Conservation (phyloP, 495 filamentous ascomycete species). For the Xanthoparmelia taractica region DNA sequence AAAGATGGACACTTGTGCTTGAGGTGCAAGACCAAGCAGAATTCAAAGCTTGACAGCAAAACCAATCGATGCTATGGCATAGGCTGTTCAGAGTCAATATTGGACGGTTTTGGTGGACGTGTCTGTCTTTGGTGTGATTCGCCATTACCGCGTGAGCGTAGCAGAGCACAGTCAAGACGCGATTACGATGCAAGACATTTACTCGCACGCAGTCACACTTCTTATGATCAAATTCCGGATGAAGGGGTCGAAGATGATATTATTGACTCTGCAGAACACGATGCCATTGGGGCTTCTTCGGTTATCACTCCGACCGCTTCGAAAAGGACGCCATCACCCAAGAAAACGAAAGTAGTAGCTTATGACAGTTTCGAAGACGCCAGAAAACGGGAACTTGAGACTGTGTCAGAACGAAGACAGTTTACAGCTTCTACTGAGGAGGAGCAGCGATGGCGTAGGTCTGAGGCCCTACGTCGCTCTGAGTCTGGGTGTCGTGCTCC, state of each 20-base stretch:
- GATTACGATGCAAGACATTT: slow-evolving; percentile 23
- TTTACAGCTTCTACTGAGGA: background rate
- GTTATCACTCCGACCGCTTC: background rate
- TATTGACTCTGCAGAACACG: slow-evolving; percentile 4
- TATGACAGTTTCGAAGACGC: background rate
- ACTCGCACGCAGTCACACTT: slow-evolving; percentile 19
- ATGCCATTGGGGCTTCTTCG: background rate
- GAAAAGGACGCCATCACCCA: background rate
- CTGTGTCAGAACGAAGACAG: background rate
- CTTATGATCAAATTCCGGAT: slow-evolving; percentile 12
- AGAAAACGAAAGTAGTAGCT: background rate
- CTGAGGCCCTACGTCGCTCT: background rate
- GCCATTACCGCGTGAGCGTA: slow-evolving; percentile 16
- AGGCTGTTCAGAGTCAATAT: slow-evolving; percentile 17
- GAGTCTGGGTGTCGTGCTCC: slow-evolving; percentile 4
- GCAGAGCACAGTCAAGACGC: slow-evolving; percentile 19
- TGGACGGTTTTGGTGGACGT: slow-evolving; percentile 12
- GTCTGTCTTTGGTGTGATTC: slow-evolving; percentile 30
- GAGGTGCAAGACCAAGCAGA: slow-evolving; percentile 27
- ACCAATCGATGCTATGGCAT: slow-evolving; percentile 21
- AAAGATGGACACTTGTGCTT: slow-evolving; percentile 28
- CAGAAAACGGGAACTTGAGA: background rate
- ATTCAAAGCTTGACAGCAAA: slow-evolving; percentile 9
- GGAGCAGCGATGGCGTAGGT: slow-evolving; percentile 8
- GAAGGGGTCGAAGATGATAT: slow-evolving; percentile 1